Conservation (phyloP, 129 eudicot species). For the Oenanthe sinensis region DNA sequence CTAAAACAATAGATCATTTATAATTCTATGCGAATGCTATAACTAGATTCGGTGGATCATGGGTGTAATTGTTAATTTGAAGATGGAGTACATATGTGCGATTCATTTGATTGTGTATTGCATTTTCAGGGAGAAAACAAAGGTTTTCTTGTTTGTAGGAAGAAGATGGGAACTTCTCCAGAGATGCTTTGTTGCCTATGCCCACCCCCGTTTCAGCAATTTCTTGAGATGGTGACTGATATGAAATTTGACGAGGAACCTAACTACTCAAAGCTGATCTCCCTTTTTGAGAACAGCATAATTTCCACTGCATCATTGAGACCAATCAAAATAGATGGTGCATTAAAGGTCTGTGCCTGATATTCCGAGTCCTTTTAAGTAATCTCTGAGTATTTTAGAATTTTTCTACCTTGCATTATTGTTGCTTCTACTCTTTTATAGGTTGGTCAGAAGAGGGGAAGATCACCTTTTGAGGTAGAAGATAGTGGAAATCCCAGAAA, state of each 20-base stretch:
- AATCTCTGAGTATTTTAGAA: neutral
- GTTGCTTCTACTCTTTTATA: constrained; percentile 17
- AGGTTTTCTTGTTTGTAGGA: constrained; percentile 80
- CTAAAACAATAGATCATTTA: neutral
- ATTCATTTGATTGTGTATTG: constrained; percentile 8
- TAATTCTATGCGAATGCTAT: neutral
- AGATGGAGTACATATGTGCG: neutral
- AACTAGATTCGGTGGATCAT: neutral
- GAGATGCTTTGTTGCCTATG: constrained; percentile 70
- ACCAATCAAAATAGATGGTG: constrained; percentile 78
- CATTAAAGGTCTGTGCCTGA: constrained; percentile 47
- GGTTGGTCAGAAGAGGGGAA: constrained; percentile 79
- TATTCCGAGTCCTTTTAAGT: neutral
- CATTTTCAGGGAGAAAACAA: constrained; percentile 73
- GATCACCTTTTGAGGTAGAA: constrained; percentile 52
- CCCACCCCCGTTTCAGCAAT: constrained; percentile 58
- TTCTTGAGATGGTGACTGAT: constrained; percentile 65
- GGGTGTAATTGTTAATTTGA: neutral
- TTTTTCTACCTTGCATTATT: constrained; percentile 4
- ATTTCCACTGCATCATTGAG: constrained; percentile 42
- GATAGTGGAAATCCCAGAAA: constrained; percentile 66
- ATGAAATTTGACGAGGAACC: constrained; percentile 91
- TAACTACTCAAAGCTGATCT: constrained; percentile 59
- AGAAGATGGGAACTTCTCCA: constrained; percentile 84
- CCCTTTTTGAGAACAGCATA: constrained; percentile 45